Evolutionary conservation across 2,329 filamentous ascomycete species (phyloP).

Genomic region (Stemphylium vesicarium): DNA sequence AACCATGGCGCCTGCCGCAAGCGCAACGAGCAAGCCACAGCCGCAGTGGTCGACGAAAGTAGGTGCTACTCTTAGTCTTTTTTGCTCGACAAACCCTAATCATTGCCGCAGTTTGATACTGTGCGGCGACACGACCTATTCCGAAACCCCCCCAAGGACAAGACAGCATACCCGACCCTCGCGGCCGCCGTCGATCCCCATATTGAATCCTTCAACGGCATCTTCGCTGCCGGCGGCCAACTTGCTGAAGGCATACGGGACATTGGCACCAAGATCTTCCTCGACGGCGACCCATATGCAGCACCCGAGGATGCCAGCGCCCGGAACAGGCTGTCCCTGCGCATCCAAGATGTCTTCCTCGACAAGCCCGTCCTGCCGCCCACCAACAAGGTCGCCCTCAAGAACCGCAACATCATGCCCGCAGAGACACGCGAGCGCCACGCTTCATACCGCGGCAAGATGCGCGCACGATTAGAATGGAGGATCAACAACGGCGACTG

Average conservation of each 20-base stretch:
- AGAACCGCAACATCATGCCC: slow-evolving; percentile 84
- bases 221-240: slow-evolving; percentile 77
- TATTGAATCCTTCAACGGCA: slow-evolving; percentile 91
- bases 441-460: slow-evolving; percentile 84
- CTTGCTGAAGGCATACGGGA: slow-evolving; percentile 80
- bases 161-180: slow-evolving; percentile 84
- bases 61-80: not conserved
- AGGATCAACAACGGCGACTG: slow-evolving; percentile 86
- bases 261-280: slow-evolving; percentile 86
- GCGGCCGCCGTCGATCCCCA: slow-evolving; percentile 88
- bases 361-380: slow-evolving; percentile 81
- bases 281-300: slow-evolving; percentile 73
- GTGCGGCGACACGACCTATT: slow-evolving; percentile 88
- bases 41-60: slow-evolving; percentile 74
- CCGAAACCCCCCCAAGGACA: slow-evolving; percentile 83
- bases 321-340: slow-evolving; percentile 78
- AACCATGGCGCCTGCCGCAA: slow-evolving; percentile 50
- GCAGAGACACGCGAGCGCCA: slow-evolving; percentile 95
- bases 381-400: slow-evolving; percentile 79
- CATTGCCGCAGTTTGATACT: slow-evolving; percentile 68
- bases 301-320: slow-evolving; percentile 62
- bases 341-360: slow-evolving; percentile 80
- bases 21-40: slow-evolving; percentile 54
- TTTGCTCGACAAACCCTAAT: not conserved
- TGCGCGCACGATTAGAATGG: slow-evolving; percentile 84